Evolutionary conservation across 2,329 filamentous ascomycete genomes (phyloP).

Genomic region (Ophiostoma fasciatum): DNA sequence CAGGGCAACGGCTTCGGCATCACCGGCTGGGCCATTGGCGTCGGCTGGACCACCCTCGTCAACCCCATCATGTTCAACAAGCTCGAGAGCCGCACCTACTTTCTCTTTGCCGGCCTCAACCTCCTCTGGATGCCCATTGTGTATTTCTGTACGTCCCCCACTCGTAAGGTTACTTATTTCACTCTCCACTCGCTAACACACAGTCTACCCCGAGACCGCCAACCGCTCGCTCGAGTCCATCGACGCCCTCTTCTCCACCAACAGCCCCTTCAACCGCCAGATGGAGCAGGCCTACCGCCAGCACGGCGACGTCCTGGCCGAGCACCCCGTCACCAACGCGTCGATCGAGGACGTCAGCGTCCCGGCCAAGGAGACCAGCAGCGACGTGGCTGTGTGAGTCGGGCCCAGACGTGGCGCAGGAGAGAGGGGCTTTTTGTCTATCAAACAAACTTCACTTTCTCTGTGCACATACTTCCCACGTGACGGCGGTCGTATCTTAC

Average conservation of each 20-base stretch:
- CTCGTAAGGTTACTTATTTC: too few relatives aligned
- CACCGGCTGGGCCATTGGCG: constrained; percentile 42
- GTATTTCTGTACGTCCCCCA: constrained; percentile 24
- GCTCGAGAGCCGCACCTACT: constrained; percentile 32
- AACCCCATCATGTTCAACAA: constrained; percentile 35
- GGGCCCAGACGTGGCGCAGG: too few relatives aligned
- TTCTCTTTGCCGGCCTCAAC: constrained; percentile 36
- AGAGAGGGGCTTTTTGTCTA: too few relatives aligned
- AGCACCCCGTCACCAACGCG: constrained; percentile 12
- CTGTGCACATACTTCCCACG: too few relatives aligned
- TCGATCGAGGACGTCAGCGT: constrained; percentile 45
- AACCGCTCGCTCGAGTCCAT: constrained; percentile 35
- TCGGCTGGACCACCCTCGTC: constrained; percentile 37
- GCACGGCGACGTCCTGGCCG: constrained; percentile 9
- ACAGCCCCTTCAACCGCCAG: constrained; percentile 22
- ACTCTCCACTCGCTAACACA: too few relatives aligned
- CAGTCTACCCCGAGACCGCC: constrained; percentile 26
- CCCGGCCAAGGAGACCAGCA: constrained; percentile 25
- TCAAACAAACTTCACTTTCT: too few relatives aligned
- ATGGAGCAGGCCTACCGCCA: constrained; percentile 9
- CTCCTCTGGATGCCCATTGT: constrained; percentile 34
- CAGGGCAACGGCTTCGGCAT: constrained; percentile 45
- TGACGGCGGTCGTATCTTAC: too few relatives aligned
- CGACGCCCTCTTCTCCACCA: constrained; percentile 31
- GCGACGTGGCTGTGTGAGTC: too few relatives aligned